Conservation (phyloP, 2,329 filamentous ascomycete genomes). For the Atkinsonella hypoxylon region DNA sequence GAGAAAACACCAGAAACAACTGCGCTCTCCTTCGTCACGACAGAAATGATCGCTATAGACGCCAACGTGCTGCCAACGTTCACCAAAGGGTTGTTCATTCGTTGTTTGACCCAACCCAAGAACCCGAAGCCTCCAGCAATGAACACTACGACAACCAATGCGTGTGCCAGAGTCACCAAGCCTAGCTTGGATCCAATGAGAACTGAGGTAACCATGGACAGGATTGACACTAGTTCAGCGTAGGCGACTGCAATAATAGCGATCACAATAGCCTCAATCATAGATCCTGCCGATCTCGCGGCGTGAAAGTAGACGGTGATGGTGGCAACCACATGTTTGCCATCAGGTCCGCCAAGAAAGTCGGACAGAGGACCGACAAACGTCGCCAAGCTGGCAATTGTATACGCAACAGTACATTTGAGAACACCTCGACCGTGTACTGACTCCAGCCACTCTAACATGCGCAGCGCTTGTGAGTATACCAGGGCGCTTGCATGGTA, state of each 20-base stretch:
- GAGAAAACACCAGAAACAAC: slow-evolving; percentile 69
- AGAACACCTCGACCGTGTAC: slow-evolving; percentile 62
- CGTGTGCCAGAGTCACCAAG: slow-evolving; percentile 59
- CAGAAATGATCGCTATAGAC: slow-evolving; percentile 71
- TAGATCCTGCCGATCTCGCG: slow-evolving; percentile 67
- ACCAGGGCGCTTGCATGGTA: not conserved
- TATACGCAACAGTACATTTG: slow-evolving; percentile 79
- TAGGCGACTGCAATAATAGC: slow-evolving; percentile 66
- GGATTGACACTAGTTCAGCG: slow-evolving; percentile 49
- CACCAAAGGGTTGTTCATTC: slow-evolving; percentile 59
- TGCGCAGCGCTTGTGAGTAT: not conserved
- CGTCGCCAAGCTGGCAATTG: slow-evolving; percentile 70
- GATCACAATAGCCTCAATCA: slow-evolving; percentile 69
- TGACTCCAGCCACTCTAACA: slow-evolving; percentile 44
- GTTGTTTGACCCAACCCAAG: slow-evolving; percentile 72
- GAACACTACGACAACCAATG: slow-evolving; percentile 65
- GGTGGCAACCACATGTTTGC: slow-evolving; percentile 82
- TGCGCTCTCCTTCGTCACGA: slow-evolving; percentile 76
- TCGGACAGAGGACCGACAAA: slow-evolving; percentile 59
- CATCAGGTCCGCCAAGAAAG: slow-evolving; percentile 69
- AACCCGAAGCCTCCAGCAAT: slow-evolving; percentile 73
- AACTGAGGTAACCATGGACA: slow-evolving; percentile 72
- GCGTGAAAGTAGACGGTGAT: slow-evolving; percentile 89
- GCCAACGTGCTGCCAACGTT: slow-evolving; percentile 73
- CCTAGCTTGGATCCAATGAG: slow-evolving; percentile 56